Base-by-base conservation (phyloP, 2,329 filamentous ascomycete genomes). In the Monilinia laxa region DNA sequence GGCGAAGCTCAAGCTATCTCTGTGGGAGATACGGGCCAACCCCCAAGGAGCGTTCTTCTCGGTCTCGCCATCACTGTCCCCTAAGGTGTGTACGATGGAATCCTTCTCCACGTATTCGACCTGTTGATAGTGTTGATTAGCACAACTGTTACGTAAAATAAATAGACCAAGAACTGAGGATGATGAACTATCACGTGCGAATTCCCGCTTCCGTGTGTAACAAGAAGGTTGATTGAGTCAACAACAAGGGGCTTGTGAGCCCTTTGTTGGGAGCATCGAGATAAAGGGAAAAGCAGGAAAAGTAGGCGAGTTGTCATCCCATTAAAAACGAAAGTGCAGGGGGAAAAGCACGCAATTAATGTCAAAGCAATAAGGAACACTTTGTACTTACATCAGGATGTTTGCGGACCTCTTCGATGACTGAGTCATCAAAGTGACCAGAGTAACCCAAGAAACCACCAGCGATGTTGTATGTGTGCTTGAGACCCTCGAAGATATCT, bases 31-130 rank as follows among this genome's bases (percentile, higher is more conserved):
- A 87, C 95, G 92, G 74, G 96, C 95, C 72, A 99, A 86, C 83
- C 96, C 95, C 95, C 96, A 99, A n/a, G 95, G 95, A 71, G 96
- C 91, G 79, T 92, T 90, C 84, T 92, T 95, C 87, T 99, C 92
- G 10, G 87, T 83, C 77, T 90, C 84, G 71, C 80, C 79, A n/a
- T 80, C 77, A 73, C 83, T 79, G 69, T 78, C 78, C 65, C 81
- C 79, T 81, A 96, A 87, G 67, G 92, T 92, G 82, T 93, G 92
- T 75, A 99, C 95, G 73, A 95, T 85, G 62, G 92, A 93, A 80
- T 99, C 95, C 76, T 88, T 91, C 86, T 99, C 95, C 77, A 99
- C 91, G 80, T 92, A 96, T 75, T 97, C 94, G 77, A 99, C 91
- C 95, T 99, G 77, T 68, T 49, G 1, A 49, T 25, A 76, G 71